These are phyloP conservation scores for Chalciporus piperatoides DNA, from an alignment of 1,284 basidiomycete genomes.

Conservation along the genomic window DNA sequence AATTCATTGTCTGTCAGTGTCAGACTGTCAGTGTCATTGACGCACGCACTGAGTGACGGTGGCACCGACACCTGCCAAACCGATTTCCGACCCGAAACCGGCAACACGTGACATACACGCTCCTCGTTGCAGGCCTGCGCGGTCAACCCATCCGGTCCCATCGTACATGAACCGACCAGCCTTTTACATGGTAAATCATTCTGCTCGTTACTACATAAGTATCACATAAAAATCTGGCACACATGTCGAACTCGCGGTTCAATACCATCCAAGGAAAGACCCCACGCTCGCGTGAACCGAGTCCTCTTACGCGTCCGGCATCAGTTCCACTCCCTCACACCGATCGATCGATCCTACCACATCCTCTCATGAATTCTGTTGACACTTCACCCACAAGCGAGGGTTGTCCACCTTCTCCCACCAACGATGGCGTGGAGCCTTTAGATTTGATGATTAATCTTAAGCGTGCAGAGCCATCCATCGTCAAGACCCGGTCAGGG, in stretches of 20 bases:
- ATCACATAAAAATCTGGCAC: neutral
- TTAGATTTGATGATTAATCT: constrained; percentile 61
- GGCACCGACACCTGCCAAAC: too few species aligned
- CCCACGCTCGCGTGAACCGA: neutral
- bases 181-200: too few species aligned
- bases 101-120: neutral
- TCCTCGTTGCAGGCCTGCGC: too few species aligned
- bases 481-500: constrained; percentile 86
- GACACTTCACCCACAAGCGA: constrained; percentile 8
- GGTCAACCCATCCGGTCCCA: too few species aligned
- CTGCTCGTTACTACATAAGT: too few species aligned
- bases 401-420: neutral
- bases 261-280: neutral
- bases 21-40: too few species aligned
- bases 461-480: constrained; percentile 60
- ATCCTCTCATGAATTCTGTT: neutral
- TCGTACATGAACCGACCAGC: too few species aligned
- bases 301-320: constrained; percentile 3
- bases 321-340: constrained; percentile 12
- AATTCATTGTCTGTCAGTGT: neutral
- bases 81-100: neutral
- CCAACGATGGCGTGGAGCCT: constrained; percentile 15
- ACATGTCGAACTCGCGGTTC: neutral
- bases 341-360: constrained; percentile 10
- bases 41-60: too few species aligned